phyloP scores from a whole-genome alignment of 176 grass and related monocot genomes.

The Aegilops tauschii region DNA sequence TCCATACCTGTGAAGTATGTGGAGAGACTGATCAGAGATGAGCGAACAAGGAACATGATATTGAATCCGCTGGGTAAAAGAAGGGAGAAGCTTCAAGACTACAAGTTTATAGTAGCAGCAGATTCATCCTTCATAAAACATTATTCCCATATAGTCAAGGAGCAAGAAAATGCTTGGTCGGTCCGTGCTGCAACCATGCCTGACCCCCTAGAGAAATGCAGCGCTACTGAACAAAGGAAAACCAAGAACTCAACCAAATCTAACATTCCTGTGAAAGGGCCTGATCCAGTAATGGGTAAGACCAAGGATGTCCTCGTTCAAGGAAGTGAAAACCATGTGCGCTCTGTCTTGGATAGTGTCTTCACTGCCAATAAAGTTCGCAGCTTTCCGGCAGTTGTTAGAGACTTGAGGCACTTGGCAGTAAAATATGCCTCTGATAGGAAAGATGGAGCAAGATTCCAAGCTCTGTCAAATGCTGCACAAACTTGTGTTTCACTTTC shows the following conservation, averaged over 20 bases:
- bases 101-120: slow-evolving; percentile 50
- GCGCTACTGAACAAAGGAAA: slow-evolving; percentile 9
- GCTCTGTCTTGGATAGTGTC: slow-evolving; percentile 37
- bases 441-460: slow-evolving; percentile 49
- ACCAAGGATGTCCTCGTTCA: slow-evolving; percentile 28
- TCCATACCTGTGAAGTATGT: slow-evolving; percentile 21
- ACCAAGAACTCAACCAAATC: slow-evolving; percentile 26
- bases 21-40: background rate
- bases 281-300: slow-evolving; percentile 30
- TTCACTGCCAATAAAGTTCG: slow-evolving; percentile 53
- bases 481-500: slow-evolving; percentile 38
- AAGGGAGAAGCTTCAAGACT: slow-evolving; percentile 44
- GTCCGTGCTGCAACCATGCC: slow-evolving; percentile 12
- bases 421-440: slow-evolving; percentile 47
- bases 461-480: slow-evolving; percentile 53
- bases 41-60: slow-evolving; percentile 6
- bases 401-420: slow-evolving; percentile 59
- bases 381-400: slow-evolving; percentile 54
- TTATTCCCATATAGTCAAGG: slow-evolving; percentile 50
- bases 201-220: background rate
- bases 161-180: slow-evolving; percentile 61
- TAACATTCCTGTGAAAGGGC: slow-evolving; percentile 17
- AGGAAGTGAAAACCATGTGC: slow-evolving; percentile 39
- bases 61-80: slow-evolving; percentile 40
- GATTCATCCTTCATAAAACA: slow-evolving; percentile 57